phyloP scores from a whole-genome alignment of 768 basidiomycete genomes.

The Trametes punicea region DNA sequence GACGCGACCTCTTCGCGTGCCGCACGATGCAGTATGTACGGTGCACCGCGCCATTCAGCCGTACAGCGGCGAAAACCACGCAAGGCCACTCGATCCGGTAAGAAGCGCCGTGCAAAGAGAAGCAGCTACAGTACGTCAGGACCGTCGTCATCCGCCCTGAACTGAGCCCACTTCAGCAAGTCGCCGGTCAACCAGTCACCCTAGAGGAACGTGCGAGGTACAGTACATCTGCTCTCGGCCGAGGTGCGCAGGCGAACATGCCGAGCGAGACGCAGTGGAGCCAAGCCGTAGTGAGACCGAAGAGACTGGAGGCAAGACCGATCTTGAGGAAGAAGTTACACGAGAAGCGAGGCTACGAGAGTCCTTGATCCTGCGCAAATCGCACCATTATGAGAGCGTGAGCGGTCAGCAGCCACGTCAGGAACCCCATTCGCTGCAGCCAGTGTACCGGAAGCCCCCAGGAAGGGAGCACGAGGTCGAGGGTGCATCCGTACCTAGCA shows the following conservation, averaged over 20 bases:
- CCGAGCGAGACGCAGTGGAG: background rate
- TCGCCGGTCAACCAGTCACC: background rate
- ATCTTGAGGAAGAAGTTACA: background rate
- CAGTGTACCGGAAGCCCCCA: too few relatives aligned
- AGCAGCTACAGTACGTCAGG: background rate
- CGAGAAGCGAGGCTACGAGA: background rate
- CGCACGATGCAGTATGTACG: too few relatives aligned
- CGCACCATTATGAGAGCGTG: constrained; percentile 3
- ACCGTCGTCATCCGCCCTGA: background rate
- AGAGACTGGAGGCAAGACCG: background rate
- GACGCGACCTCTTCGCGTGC: too few relatives aligned
- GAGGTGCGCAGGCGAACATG: too few relatives aligned
- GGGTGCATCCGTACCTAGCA: background rate
- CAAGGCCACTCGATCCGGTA: background rate
- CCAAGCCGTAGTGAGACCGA: background rate
- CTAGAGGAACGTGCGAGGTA: background rate
- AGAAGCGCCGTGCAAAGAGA: background rate
- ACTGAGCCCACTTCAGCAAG: background rate
- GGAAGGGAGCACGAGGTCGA: background rate
- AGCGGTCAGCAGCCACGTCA: background rate
- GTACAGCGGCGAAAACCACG: background rate
- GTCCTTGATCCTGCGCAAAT: background rate
- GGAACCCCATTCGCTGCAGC: too few relatives aligned
- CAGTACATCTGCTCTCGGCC: background rate
- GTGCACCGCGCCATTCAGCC: background rate